These are phyloP conservation scores for Coemansia sp. DNA, from an alignment of 192 early-diverging fungal species.

Conservation along the genomic window DNA sequence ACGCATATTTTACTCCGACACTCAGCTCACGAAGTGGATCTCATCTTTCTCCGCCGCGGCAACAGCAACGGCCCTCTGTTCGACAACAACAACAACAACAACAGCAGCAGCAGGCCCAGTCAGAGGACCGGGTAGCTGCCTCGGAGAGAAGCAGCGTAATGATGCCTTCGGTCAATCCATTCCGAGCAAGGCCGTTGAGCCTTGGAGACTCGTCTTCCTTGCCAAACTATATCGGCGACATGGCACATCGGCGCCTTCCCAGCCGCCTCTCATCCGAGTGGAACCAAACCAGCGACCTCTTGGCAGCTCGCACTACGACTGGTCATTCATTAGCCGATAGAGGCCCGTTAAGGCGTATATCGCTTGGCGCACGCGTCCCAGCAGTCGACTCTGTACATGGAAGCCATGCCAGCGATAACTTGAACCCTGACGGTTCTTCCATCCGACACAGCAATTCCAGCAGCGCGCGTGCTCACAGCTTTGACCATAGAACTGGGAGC, in stretches of 20 bases:
- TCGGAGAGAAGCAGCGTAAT: conserved; percentile 14
- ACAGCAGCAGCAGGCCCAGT: background rate
- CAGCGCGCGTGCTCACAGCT: conserved; percentile 22
- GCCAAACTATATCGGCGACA: conserved; percentile 19
- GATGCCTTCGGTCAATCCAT: conserved; percentile 43
- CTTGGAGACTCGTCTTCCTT: conserved; percentile 35
- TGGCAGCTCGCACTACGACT: background rate
- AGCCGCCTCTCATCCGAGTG: conserved; percentile 12
- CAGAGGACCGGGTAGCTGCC: background rate
- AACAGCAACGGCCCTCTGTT: conserved; percentile 1
- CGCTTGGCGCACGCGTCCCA: conserved; percentile 12
- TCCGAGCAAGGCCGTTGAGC: conserved; percentile 34
- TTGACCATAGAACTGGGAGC: conserved; percentile 20
- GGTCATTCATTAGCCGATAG: background rate
- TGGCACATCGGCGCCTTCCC: background rate
- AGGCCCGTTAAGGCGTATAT: conserved; percentile 22
- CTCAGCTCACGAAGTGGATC: conserved; percentile 47
- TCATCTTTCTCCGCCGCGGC: conserved; percentile 17
- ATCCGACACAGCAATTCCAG: conserved; percentile 10
- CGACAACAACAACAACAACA: conserved; percentile 5
- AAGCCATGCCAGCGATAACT: background rate
- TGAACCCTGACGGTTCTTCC: background rate
- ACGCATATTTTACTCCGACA: conserved; percentile 46
- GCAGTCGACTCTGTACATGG: background rate
- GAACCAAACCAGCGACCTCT: background rate